Evolutionary conservation across 2,329 filamentous ascomycete genomes (phyloP).

Genomic region (Colletotrichum endophyticum): DNA sequence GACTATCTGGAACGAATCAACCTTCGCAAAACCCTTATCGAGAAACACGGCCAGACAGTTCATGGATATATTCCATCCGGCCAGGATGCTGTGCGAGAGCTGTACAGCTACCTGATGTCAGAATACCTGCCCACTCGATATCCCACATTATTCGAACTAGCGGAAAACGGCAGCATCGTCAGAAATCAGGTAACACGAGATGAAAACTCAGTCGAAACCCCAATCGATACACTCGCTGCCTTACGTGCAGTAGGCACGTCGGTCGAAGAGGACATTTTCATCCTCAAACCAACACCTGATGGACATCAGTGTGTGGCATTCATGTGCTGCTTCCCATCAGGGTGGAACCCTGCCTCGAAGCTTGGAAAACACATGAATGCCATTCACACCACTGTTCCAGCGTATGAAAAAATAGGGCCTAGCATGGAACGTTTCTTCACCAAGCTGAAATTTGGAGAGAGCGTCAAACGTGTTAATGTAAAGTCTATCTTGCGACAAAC

Average conservation of each 20-base stretch:
- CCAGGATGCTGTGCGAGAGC: constrained; percentile 51
- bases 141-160: not conserved
- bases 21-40: constrained; percentile 40
- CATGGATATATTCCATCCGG: constrained; percentile 45
- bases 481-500: not conserved
- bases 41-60: constrained; percentile 45
- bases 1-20: constrained; percentile 49
- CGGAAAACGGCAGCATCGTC: not conserved
- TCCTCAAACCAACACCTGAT: constrained; percentile 45
- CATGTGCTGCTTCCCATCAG: constrained; percentile 56
- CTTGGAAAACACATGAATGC: constrained; percentile 51
- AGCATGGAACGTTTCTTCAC: constrained; percentile 62
- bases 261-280: constrained; percentile 60
- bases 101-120: constrained; percentile 41
- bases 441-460: constrained; percentile 51
- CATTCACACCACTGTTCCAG: constrained; percentile 58
- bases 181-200: constrained; percentile 43
- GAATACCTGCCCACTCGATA: not conserved
- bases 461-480: constrained; percentile 56
- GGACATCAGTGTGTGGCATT: constrained; percentile 53
- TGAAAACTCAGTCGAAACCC: constrained; percentile 31
- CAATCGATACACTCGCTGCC: constrained; percentile 33
- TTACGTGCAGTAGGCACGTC: constrained; percentile 51
- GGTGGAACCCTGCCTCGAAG: constrained; percentile 56
- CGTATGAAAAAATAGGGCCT: constrained; percentile 56